A percentile compares a stretch with the other conserved stretches of the same genome.
These are phyloP conservation scores for Cicer bijugum DNA, from an alignment of 306 rosid species.

Conservation along the genomic window DNA sequence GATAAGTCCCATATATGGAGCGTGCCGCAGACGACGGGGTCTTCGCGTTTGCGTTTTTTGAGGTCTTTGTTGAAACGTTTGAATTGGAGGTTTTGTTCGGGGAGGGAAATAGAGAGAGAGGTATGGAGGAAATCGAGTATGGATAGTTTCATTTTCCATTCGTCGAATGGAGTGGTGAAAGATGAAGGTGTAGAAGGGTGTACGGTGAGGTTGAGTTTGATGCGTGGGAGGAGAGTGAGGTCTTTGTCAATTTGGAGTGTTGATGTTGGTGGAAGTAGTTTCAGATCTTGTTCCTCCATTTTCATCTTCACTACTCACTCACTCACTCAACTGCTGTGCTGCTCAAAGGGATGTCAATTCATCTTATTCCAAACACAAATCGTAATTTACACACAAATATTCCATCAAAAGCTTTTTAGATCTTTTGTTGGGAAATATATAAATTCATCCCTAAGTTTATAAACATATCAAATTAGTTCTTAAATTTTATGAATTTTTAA, in stretches of 20 bases:
- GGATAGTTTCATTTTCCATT: slow-evolving; percentile 83
- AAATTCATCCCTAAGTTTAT: too few relatives aligned
- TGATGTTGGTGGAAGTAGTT: slow-evolving; percentile 49
- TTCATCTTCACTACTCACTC: slow-evolving; percentile 33
- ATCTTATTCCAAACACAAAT: too few relatives aligned
- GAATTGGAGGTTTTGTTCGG: slow-evolving; percentile 72
- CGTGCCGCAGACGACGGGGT: slow-evolving; percentile 70
- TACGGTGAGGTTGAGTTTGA: slow-evolving; percentile 70
- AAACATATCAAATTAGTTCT: too few relatives aligned
- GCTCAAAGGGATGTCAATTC: too few relatives aligned
- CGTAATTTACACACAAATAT: too few relatives aligned
- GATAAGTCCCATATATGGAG: slow-evolving; percentile 68
- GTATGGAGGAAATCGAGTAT: slow-evolving; percentile 64
- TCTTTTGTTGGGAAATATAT: too few relatives aligned
- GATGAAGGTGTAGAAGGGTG: slow-evolving; percentile 57
- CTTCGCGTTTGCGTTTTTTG: slow-evolving; percentile 84
- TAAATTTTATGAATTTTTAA: too few relatives aligned
- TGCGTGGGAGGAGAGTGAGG: slow-evolving; percentile 72
- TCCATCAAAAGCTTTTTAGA: too few relatives aligned
- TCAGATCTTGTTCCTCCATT: slow-evolving; percentile 34
- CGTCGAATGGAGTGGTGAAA: slow-evolving; percentile 67
- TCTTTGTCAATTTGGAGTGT: slow-evolving; percentile 66
- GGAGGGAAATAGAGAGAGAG: slow-evolving; percentile 63
- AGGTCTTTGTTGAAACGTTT: slow-evolving; percentile 59
- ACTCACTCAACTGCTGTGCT: too few relatives aligned